Evolutionary conservation across 2,329 filamentous ascomycete genomes (phyloP).

Genomic region (Sphaceloma murrayae): DNA sequence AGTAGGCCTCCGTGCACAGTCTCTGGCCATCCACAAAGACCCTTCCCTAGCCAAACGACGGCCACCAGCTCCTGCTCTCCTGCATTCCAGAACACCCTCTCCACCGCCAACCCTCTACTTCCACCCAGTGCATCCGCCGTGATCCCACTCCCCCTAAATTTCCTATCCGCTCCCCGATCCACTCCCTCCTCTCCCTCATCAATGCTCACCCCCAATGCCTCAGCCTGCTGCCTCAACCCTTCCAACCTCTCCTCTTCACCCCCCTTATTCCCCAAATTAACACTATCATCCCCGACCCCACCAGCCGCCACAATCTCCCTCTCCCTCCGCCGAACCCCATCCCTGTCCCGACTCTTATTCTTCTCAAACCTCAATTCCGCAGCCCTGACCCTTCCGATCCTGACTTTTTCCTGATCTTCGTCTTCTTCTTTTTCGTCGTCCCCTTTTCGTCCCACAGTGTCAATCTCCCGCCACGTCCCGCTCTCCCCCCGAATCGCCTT

Average conservation of each 20-base stretch:
- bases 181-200: neutral
- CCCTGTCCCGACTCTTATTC: conserved; percentile 9
- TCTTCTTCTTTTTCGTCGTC: conserved; percentile 28
- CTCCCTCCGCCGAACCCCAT: conserved; percentile 6
- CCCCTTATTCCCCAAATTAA: conserved; percentile 11
- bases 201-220: conserved; percentile 10
- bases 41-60: conserved; percentile 60
- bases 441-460: neutral
- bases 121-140: conserved; percentile 31
- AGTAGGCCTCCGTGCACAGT: conserved; percentile 62
- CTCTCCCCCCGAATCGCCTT: conserved; percentile 16
- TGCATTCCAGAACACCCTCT: conserved; percentile 56
- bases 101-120: conserved; percentile 36
- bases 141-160: neutral
- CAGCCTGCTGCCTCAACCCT: conserved; percentile 14
- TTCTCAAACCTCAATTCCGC: conserved; percentile 17
- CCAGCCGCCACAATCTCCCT: conserved; percentile 11
- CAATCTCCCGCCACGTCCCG: conserved; percentile 17
- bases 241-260: conserved; percentile 8
- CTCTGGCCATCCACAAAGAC: conserved; percentile 58
- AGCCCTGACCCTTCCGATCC: conserved; percentile 16
- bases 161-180: neutral
- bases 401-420: conserved; percentile 22
- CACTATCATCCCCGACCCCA: conserved; percentile 9
- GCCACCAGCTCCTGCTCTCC: conserved; percentile 49